Percentiles rank a stretch among this genome's conserved stretches.
Evolutionary conservation across 2,329 filamentous ascomycete genomes (phyloP).

Genomic region (Talaromyces rugulosus): DNA sequence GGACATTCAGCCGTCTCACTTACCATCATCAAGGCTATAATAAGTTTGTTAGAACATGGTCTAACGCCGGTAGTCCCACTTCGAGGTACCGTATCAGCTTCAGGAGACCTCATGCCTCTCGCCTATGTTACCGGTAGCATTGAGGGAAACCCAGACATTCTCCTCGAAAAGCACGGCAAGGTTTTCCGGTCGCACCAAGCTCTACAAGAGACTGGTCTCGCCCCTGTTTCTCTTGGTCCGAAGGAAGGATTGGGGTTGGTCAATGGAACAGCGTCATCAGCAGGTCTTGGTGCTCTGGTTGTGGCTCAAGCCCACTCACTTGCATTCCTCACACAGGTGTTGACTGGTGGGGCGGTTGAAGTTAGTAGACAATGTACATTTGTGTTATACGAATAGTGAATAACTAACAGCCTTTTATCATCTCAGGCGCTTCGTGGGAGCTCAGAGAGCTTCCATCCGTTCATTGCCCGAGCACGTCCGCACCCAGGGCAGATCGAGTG

Average conservation of each 20-base stretch:
- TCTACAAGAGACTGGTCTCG: too few species aligned
- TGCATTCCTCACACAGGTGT: conserved; percentile 51
- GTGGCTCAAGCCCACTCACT: conserved; percentile 53
- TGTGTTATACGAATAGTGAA: too few species aligned
- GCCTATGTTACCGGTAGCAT: conserved; percentile 32
- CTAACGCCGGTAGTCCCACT: conserved; percentile 31
- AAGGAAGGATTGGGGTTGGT: conserved; percentile 51
- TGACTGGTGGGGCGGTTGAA: conserved; percentile 60
- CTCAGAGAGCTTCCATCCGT: conserved; percentile 52
- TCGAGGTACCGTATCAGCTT: conserved; percentile 35
- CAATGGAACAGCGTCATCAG: conserved; percentile 48
- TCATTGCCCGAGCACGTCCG: conserved; percentile 55
- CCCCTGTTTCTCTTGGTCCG: conserved; percentile 22
- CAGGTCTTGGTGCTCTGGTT: conserved; percentile 44
- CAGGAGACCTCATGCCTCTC: conserved; percentile 34
- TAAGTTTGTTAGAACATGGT: conserved; percentile 13
- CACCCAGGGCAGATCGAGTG: conserved; percentile 58
- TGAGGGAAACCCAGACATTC: conserved; percentile 36
- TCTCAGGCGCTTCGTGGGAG: background rate
- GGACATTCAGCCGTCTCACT: conserved; percentile 51
- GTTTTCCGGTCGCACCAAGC: conserved; percentile 20
- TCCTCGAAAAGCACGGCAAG: conserved; percentile 28
- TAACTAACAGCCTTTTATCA: too few species aligned
- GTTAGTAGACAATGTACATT: conserved; percentile 16
- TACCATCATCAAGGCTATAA: background rate